Evolutionary conservation across 441 rosid species (phyloP).

Genomic region (Pelargonium myrrhifolium): DNA sequence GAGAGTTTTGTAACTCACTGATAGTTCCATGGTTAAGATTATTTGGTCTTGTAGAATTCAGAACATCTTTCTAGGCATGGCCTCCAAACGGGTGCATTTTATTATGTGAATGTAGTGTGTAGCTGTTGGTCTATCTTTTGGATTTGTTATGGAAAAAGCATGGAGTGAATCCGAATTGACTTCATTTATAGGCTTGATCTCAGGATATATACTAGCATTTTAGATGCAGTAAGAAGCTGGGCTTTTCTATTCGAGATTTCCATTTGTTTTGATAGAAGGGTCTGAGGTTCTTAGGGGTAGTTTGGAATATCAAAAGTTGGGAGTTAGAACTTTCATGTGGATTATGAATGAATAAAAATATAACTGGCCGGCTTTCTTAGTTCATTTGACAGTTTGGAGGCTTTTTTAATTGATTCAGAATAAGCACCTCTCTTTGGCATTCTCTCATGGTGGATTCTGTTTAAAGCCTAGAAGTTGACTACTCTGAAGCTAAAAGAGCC

Average conservation of each 20-base stretch:
- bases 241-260: not conserved
- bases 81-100: not conserved
- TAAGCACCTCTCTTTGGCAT: not conserved
- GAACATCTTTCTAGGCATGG: not conserved
- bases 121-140: not conserved
- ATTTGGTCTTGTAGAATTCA: not conserved
- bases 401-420: not conserved
- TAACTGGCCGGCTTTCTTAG: not conserved
- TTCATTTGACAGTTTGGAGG: not conserved
- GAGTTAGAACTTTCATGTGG: not conserved
- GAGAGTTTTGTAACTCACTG: not conserved
- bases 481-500: too few species aligned
- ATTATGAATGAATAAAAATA: not conserved
- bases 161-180: not conserved
- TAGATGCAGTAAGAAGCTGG: not conserved
- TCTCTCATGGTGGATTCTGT: not conserved
- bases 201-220: not conserved
- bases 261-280: not conserved
- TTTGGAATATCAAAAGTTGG: not conserved
- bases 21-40: not conserved
- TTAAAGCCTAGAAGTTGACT: not conserved
- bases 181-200: not conserved
- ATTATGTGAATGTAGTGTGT: not conserved
- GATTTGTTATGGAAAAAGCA: not conserved
- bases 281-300: not conserved